These are phyloP conservation scores for Lipomyces sp. DNA, from an alignment of 805 yeast species.

Conservation along the genomic window DNA sequence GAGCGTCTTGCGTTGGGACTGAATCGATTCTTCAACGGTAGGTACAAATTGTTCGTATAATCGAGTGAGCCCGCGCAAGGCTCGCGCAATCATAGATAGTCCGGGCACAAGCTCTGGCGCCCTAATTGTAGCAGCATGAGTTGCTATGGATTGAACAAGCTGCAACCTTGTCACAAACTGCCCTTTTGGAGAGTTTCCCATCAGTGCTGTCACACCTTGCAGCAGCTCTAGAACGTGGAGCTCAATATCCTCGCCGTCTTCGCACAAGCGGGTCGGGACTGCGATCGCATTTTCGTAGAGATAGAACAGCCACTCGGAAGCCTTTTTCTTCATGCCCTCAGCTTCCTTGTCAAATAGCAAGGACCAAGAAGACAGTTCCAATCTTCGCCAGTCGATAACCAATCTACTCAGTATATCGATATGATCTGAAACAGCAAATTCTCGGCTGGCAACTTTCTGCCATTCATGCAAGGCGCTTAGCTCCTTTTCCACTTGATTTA, in stretches of 20 bases:
- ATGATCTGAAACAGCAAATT: constrained; percentile 64
- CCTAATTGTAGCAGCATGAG: constrained; percentile 52
- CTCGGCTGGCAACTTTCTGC: constrained; percentile 87
- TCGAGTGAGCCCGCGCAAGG: constrained; percentile 61
- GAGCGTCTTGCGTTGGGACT: constrained; percentile 55
- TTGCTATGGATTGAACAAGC: constrained; percentile 66
- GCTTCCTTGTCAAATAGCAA: constrained; percentile 72
- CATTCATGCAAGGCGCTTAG: constrained; percentile 85
- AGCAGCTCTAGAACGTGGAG: constrained; percentile 49
- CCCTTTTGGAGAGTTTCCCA: constrained; percentile 78
- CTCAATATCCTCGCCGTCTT: constrained; percentile 47
- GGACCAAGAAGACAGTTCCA: constrained; percentile 88
- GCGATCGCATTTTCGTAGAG: constrained; percentile 71
- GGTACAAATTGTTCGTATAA: constrained; percentile 72
- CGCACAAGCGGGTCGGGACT: constrained; percentile 42
- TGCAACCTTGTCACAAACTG: constrained; percentile 66
- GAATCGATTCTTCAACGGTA: constrained; percentile 54
- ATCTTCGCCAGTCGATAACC: constrained; percentile 87
- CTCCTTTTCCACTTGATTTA: constrained; percentile 85
- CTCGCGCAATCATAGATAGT: constrained; percentile 41
- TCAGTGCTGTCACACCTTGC: constrained; percentile 70
- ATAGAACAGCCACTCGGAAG: constrained; percentile 91
- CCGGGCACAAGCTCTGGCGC: constrained; percentile 37
- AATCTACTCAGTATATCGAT: constrained; percentile 64
- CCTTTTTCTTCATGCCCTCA: constrained; percentile 49